Percentiles rank a stretch among this genome's conserved stretches.
Conservation (phyloP, 768 basidiomycete species). For the Trametes cingulata region DNA sequence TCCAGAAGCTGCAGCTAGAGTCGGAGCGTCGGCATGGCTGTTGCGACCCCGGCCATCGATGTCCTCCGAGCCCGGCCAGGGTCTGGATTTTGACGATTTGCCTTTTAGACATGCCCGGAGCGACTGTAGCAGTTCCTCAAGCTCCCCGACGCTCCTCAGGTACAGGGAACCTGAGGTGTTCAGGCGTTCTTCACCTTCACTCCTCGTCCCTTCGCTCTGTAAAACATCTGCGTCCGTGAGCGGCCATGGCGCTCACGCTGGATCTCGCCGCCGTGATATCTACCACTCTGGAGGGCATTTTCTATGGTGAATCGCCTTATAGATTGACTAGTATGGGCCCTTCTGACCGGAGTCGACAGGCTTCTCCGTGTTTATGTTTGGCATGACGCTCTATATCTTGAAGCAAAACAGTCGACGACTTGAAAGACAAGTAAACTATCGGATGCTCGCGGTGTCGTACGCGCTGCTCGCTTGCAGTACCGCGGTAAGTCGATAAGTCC, state of each 20-base stretch:
- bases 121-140: too few relatives aligned
- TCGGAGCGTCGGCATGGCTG: too few relatives aligned
- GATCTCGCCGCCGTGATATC: slow-evolving; percentile 30
- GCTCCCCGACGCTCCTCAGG: too few relatives aligned
- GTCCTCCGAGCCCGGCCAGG: not conserved
- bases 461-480: slow-evolving; percentile 34
- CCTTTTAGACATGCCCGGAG: not conserved
- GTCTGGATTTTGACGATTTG: slow-evolving; percentile 1
- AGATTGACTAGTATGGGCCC: too few relatives aligned
- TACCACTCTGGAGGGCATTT: slow-evolving; percentile 28
- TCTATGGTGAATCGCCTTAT: slow-evolving; percentile 29
- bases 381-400: slow-evolving; percentile 32
- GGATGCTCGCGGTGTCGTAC: slow-evolving; percentile 26
- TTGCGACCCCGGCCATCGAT: not conserved
- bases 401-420: not conserved
- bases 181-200: not conserved
- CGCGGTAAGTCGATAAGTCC: slow-evolving; percentile 17
- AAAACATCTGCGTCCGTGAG: too few relatives aligned
- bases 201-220: not conserved
- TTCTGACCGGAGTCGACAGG: slow-evolving; percentile 24
- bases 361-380: slow-evolving; percentile 39
- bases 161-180: too few relatives aligned
- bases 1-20: too few relatives aligned
- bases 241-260: slow-evolving; percentile 7
- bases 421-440: not conserved